phyloP scores from a whole-genome alignment of 2,329 filamentous ascomycete species.

The Talaromyces sp. region DNA sequence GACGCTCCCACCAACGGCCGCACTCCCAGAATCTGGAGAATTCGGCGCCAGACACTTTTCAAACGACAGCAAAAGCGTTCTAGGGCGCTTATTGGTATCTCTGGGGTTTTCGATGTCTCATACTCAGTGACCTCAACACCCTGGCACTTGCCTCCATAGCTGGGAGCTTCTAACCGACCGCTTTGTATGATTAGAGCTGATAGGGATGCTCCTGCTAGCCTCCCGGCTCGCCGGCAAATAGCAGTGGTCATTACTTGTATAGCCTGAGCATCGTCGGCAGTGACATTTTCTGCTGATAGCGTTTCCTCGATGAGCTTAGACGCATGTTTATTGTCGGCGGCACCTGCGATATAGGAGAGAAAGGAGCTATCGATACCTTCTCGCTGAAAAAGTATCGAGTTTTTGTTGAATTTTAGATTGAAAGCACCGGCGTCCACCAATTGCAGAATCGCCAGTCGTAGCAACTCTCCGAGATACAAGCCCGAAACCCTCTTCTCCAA shows the following conservation, averaged over 20 bases:
- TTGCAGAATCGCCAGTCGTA: slow-evolving; percentile 12
- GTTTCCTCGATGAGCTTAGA: slow-evolving; percentile 2
- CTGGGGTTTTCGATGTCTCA: neutral
- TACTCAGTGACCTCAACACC: slow-evolving; percentile 2
- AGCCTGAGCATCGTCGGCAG: slow-evolving; percentile 6
- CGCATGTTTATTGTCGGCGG: neutral
- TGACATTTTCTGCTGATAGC: slow-evolving; percentile 9
- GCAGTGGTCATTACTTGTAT: slow-evolving; percentile 10
- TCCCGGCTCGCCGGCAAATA: slow-evolving; percentile 15
- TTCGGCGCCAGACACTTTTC: slow-evolving; percentile 10
- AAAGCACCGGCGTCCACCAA: slow-evolving; percentile 6
- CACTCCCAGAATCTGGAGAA: slow-evolving; percentile 8
- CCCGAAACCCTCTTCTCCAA: slow-evolving; percentile 19
- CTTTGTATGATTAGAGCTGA: slow-evolving; percentile 15
- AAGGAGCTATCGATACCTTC: slow-evolving; percentile 14
- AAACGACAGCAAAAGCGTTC: slow-evolving; percentile 3
- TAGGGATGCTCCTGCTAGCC: slow-evolving; percentile 15
- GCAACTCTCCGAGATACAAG: slow-evolving; percentile 18
- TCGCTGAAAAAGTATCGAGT: slow-evolving; percentile 9
- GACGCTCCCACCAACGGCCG: neutral
- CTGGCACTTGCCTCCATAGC: neutral
- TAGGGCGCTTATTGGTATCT: neutral
- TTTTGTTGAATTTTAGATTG: slow-evolving; percentile 3
- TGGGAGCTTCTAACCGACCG: slow-evolving; percentile 2
- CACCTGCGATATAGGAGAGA: slow-evolving; percentile 12